phyloP scores from a whole-genome alignment of 2,329 filamentous ascomycete genomes.

The Chaetomiaceae sp. region DNA sequence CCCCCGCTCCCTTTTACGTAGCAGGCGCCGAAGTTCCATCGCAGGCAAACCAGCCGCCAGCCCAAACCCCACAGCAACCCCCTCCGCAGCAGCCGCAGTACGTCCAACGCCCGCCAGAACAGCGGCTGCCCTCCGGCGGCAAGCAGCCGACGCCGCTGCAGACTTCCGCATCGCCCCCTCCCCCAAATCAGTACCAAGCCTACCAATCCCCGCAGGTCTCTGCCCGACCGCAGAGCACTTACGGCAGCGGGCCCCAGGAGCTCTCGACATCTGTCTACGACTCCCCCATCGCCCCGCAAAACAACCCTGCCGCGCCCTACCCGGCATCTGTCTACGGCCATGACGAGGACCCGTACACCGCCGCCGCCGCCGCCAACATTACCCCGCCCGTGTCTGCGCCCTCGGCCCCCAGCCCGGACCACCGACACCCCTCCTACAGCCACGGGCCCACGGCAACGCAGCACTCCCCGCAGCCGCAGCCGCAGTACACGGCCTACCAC shows the following conservation, averaged over 20 bases:
- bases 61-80: constrained; percentile 22
- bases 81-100: constrained; percentile 41
- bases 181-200: constrained; percentile 41
- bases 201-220: constrained; percentile 39
- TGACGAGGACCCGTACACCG: constrained; percentile 37
- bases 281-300: constrained; percentile 57
- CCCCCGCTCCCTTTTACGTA: constrained; percentile 59
- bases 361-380: constrained; percentile 26
- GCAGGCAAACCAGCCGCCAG: constrained; percentile 16
- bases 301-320: constrained; percentile 38
- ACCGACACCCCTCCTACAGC: constrained; percentile 35
- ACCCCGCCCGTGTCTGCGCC: constrained; percentile 26
- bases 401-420: constrained; percentile 24
- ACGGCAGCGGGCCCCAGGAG: constrained; percentile 64
- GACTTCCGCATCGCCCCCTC: constrained; percentile 46
- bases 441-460: constrained; percentile 31
- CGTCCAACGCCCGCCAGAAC: constrained; percentile 46
- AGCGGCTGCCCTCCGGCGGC: constrained; percentile 41
- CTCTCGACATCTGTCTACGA: constrained; percentile 72
- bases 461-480: no score
- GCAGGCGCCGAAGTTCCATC: constrained; percentile 51
- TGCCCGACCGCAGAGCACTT: constrained; percentile 60
- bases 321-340: constrained; percentile 42
- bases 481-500: constrained; percentile 32
- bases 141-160: constrained; percentile 46